Evolutionary conservation across 2,329 filamentous ascomycete species (phyloP).

Genomic region (Cytospora piceae): DNA sequence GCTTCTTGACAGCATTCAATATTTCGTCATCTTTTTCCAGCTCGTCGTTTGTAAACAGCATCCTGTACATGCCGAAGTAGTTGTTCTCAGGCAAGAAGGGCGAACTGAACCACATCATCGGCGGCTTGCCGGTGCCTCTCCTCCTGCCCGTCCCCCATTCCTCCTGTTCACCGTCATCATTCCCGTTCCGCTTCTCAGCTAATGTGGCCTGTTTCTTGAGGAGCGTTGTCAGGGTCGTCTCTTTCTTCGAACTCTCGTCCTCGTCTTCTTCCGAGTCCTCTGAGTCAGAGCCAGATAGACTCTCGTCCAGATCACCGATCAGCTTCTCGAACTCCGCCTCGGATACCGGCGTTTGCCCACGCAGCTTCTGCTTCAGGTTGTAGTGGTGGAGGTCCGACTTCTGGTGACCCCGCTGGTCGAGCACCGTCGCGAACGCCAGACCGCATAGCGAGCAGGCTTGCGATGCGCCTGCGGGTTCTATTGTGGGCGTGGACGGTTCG

Average conservation of each 20-base stretch:
- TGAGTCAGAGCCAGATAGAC: conserved; percentile 83
- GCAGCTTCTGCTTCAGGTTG: conserved; percentile 89
- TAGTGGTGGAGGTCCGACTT: conserved; percentile 92
- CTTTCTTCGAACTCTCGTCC: conserved; percentile 55
- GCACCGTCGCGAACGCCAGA: conserved; percentile 69
- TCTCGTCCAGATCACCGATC: conserved; percentile 85
- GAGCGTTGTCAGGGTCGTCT: conserved; percentile 74
- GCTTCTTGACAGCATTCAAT: conserved; percentile 70
- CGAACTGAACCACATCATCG: conserved; percentile 84
- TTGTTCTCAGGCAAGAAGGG: conserved; percentile 74
- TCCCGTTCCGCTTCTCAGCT: conserved; percentile 50
- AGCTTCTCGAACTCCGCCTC: conserved; percentile 87
- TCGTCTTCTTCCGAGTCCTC: conserved; percentile 71
- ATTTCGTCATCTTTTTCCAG: conserved; percentile 65
- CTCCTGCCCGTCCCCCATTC: conserved; percentile 48
- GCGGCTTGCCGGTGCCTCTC: conserved; percentile 67
- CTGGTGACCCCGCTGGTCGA: conserved; percentile 83
- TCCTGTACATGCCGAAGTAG: conserved; percentile 84
- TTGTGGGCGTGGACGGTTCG: conserved; percentile 34
- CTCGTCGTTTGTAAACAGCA: conserved; percentile 75
- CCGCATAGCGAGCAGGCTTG: conserved; percentile 83
- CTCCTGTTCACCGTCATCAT: conserved; percentile 52
- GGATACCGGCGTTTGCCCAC: conserved; percentile 70
- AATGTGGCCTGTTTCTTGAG: conserved; percentile 83
- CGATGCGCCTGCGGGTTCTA: conserved; percentile 54